Percentiles rank a stretch among this genome's conserved stretches.
phyloP scores from a whole-genome alignment of 805 yeast genomes.

The Nakazawaea holstii region DNA sequence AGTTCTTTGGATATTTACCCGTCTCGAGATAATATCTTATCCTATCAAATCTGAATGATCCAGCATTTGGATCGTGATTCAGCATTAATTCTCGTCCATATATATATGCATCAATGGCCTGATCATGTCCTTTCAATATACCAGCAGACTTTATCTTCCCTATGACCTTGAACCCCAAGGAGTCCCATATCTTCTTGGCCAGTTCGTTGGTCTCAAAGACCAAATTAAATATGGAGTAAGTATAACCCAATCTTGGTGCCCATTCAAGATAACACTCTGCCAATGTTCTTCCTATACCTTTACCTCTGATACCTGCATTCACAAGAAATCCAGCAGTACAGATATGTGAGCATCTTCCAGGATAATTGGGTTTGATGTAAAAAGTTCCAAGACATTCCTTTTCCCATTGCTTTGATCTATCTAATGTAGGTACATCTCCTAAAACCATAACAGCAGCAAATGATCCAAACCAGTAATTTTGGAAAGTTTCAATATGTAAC shows the following conservation, averaged over 20 bases:
- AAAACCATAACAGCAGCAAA: constrained; percentile 74
- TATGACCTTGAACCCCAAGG: constrained; percentile 66
- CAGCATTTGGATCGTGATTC: constrained; percentile 40
- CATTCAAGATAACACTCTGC: constrained; percentile 83
- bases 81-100: constrained; percentile 77
- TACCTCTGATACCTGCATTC: constrained; percentile 87
- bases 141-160: constrained; percentile 89
- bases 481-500: constrained; percentile 69
- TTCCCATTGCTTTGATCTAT: constrained; percentile 72
- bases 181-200: constrained; percentile 73
- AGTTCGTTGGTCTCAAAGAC: constrained; percentile 87
- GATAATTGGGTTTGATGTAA: constrained; percentile 79
- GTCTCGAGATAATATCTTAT: constrained; percentile 74
- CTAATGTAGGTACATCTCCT: constrained; percentile 59
- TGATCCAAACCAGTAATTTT: constrained; percentile 81
- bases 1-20: constrained; percentile 80
- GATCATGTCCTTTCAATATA: constrained; percentile 74
- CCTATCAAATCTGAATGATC: constrained; percentile 65
- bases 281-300: constrained; percentile 83
- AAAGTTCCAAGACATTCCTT: constrained; percentile 89
- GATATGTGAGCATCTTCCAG: constrained; percentile 91
- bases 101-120: constrained; percentile 80
- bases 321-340: constrained; percentile 86
- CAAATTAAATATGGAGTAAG: constrained; percentile 75
- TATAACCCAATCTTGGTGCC: constrained; percentile 88